Evolutionary conservation across 208 protist genomes (phyloP), one percentile per base, ranked within the genome.

Genomic region (Borovskyia barvae): DNA sequence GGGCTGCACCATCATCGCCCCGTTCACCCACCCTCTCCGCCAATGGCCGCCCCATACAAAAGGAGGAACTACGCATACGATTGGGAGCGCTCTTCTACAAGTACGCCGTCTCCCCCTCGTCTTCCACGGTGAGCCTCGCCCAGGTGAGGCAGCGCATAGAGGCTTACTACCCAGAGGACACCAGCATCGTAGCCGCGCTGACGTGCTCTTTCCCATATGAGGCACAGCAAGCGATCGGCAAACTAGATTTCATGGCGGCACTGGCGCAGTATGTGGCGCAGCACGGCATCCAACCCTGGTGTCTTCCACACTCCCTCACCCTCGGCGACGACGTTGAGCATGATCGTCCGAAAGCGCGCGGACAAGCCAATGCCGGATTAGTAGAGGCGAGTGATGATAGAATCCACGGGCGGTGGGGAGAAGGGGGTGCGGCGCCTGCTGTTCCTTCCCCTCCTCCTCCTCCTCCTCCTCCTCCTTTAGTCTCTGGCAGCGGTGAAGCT

Each of bases 1-100:
- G n/a, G n/a, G n/a, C n/a, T 43, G 26, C 35, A 19, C 8, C 36
- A 14, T 30, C 14, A 24, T 6, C 6, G 53, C 5, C 53, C 14
- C 2, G n/a, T 26, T n/a, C n/a, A n/a, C n/a, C n/a, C 14, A n/a
- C 32, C 35, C 1, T 4, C 19, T 6, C 30, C 43, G 26, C 30
- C 30, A 11, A 20, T 29, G 3, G 2, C 41, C 6, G 41, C 51
- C 42, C 32, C 8, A 43, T 19, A 43, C 46, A 72, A 17, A 53
- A 64, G 52, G 75, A 85, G 50, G 48, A 79, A 22, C 79, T 79
- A 17, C 52, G 35, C 43, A 80, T 92, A n/a, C 78, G 77, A 11
- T 83, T 77, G 28, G 77, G 84, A 26, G 84, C 84, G 0, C 82
- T 94, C 58, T 94, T 94, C 50, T 79, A 74, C 75, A 94, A 94